These are phyloP conservation scores for Chaetomium cochliodes DNA, from an alignment of 495 filamentous ascomycete genomes.

Conservation along the genomic window DNA sequence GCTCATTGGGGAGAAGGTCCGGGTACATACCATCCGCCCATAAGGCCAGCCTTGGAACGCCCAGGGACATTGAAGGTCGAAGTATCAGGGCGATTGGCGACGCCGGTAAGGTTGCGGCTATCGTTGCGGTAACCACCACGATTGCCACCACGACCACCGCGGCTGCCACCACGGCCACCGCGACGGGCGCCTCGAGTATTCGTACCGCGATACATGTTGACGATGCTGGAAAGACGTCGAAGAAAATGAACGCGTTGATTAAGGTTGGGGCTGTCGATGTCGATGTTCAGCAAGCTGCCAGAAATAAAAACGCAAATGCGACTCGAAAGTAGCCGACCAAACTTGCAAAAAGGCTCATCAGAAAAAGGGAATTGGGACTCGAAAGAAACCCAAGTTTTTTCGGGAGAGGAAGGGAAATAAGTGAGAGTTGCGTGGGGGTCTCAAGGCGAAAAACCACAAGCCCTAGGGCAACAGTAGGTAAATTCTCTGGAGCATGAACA, in stretches of 20 bases:
- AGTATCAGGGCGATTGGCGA: background rate
- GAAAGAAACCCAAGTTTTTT: background rate
- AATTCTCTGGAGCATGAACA: background rate
- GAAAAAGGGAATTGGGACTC: background rate
- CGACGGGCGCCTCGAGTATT: background rate
- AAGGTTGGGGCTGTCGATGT: background rate
- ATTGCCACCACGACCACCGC: background rate
- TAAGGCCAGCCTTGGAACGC: background rate
- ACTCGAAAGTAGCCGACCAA: background rate
- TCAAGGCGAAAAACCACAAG: background rate
- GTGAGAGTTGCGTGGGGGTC: background rate
- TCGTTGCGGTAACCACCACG: background rate
- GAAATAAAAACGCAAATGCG: background rate
- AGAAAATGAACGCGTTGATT: background rate
- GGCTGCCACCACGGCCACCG: background rate
- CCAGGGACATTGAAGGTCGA: background rate
- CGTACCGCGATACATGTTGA: background rate
- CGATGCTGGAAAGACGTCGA: background rate
- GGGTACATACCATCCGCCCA: background rate
- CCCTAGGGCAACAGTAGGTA: background rate
- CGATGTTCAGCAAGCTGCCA: background rate
- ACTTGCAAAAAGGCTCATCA: background rate
- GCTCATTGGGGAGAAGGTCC: background rate
- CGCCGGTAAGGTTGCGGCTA: background rate
- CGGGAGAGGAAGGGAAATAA: background rate